Evolutionary conservation across 1,284 basidiomycete genomes (phyloP), one percentile per base, ranked within the genome.

Genomic region (Sanghuangporus baumii): DNA sequence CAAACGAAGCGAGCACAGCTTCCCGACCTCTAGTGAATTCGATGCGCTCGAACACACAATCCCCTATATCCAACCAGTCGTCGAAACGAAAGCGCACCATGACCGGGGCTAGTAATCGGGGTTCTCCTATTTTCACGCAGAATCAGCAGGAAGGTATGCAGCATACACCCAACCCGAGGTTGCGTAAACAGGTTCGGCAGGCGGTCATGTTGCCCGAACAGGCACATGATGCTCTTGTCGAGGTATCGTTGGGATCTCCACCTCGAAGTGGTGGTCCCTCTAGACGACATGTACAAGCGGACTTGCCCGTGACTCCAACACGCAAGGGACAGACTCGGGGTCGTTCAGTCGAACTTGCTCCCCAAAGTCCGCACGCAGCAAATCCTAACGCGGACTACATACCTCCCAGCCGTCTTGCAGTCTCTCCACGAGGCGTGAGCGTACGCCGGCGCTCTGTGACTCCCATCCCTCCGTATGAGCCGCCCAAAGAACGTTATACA

Each of bases 401-500:
- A 18, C 78, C 76, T 2, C 5, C 78, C 20, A 57, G 65, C 66
- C 59, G 66, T 69, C 59, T 62, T 63, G 67, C 57, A 65, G 62
- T 69, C 69, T 20, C 66, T 69, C 23, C 68, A n/a, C 67, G 64
- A 18, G 71, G 41, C 66, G 37, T 36, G 26, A 48, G n/a, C 26
- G 43, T 57, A 12, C 69, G 71, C 8, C 69, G 71, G 12, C 72
- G 72, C 20, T 74, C 73, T 20, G 65, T 73, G 3, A 86, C 84
- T 1, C 84, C 84, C 0, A 76, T 82, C 8, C 83, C 83, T 1
- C 77, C 76, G 0, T 89, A 89, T 68, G 85, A 87, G 67, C 85
- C 86, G 0, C 86, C 87, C 0, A 67, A 70, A 0, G 86, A 87
- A 61, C 78, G 82, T n/a, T 87, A 87, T 69, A 87, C 85, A 0